Base-by-base conservation (phyloP, 345 rosid genomes). In the Rubroshorea leprosula region DNA sequence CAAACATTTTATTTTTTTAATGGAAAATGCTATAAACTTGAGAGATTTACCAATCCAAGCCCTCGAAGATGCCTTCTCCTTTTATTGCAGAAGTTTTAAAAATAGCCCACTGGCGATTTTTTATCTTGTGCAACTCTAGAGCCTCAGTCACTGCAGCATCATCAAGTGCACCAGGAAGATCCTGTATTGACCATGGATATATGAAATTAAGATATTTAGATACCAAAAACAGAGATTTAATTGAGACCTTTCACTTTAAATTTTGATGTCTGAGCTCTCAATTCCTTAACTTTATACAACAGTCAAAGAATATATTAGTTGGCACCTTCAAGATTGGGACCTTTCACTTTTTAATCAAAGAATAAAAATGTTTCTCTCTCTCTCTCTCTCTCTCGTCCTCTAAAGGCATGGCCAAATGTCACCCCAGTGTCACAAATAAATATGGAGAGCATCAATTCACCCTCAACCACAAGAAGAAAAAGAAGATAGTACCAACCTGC, bases 121-220 rank as follows among this genome's bases (percentile, higher is more conserved):
- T 85, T 52, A 85, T 80, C 76, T 82, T 85, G 66, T 85, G 91
- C 71, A 82, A 59, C 60, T 85, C 91, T 70, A 82, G 49, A 27
- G 83, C 80, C 63, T 85, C 85, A 2, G 91, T 80, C 39, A 85
- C 77, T 48, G 85, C 82, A 55, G 85, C 86, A 22, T 70, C 88
- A 48, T 82, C 88, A 52, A 82, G 79, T 18, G 91, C 91, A 49
- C 84, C 88, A 5, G 91, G 91, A 71, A 85, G 91, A 73, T 85
- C 91, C 91, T 85, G 69, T 14, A 49, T 14, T 23, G 31, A 51
- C n/a, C n/a, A n/a, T n/a, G n/a, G n/a, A n/a, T n/a, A n/a, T n/a
- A n/a, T n/a, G n/a, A n/a, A n/a, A n/a, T n/a, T n/a, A n/a, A n/a
- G n/a, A n/a, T n/a, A n/a, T n/a, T n/a, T n/a, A n/a, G n/a, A n/a